A percentile compares a stretch with the other conserved stretches of the same genome.
Evolutionary conservation across 192 early-diverging fungal species (phyloP).

Genomic region (Anaeromyces robustus): DNA sequence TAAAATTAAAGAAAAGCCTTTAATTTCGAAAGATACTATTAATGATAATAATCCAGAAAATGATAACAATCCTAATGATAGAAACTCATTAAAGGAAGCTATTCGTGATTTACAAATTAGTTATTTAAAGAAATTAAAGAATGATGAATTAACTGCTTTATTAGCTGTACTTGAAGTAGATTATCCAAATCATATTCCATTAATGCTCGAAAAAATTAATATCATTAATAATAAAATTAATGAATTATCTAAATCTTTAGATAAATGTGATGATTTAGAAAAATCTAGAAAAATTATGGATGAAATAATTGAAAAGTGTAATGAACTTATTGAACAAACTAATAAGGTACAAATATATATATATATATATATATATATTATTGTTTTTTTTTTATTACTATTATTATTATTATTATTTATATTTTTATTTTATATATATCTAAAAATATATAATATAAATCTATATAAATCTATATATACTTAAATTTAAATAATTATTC

Average conservation of each 20-base stretch:
- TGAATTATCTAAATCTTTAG: not conserved
- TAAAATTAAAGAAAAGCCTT: not conserved
- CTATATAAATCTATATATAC: too few species aligned
- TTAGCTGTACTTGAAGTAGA: constrained; percentile 42
- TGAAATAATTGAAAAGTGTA: not conserved
- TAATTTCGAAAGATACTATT: not conserved
- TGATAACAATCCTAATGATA: constrained; percentile 14
- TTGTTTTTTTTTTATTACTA: too few species aligned
- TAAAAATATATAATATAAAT: too few species aligned
- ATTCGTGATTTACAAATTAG: constrained; percentile 63
- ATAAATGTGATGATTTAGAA: not conserved
- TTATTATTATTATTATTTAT: too few species aligned
- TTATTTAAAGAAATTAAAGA: constrained; percentile 62
- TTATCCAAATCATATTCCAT: constrained; percentile 35
- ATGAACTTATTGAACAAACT: not conserved
- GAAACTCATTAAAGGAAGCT: constrained; percentile 46
- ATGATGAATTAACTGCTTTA: constrained; percentile 32
- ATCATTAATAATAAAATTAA: constrained; percentile 7
- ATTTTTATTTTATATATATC: too few species aligned
- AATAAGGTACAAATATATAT: not conserved
- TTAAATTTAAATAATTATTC: too few species aligned
- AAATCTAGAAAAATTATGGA: not conserved
- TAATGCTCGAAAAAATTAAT: constrained; percentile 36
- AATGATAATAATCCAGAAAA: not conserved
- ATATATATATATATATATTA: too few species aligned